Evolutionary conservation across 164 flowering plant species (phyloP).

Genomic region (Santalum album): DNA sequence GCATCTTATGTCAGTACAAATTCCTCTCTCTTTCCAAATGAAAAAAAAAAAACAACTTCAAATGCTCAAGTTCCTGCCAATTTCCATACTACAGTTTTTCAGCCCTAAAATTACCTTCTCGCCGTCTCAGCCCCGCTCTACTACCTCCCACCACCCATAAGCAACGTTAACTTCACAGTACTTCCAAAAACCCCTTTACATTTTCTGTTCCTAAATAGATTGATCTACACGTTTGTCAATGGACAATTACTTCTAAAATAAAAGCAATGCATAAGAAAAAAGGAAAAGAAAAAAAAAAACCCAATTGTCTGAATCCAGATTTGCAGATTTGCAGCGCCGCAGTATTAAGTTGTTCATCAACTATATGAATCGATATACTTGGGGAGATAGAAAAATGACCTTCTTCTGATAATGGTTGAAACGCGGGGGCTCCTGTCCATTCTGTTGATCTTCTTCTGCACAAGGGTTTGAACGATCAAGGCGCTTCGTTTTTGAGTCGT

Average conservation of each 20-base stretch:
- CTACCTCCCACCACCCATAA: too few species aligned
- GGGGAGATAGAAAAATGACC: constrained; percentile 23
- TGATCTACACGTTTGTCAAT: too few species aligned
- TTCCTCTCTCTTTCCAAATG: too few species aligned
- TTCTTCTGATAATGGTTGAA: constrained; percentile 66
- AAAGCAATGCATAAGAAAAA: not conserved
- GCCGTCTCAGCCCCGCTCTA: too few species aligned
- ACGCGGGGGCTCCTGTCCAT: constrained; percentile 19
- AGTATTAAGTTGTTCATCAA: not conserved
- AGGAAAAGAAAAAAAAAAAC: not conserved
- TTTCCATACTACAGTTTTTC: too few species aligned
- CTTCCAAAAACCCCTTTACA: too few species aligned
- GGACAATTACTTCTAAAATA: not conserved
- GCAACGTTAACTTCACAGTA: too few species aligned
- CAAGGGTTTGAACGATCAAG: constrained; percentile 5
- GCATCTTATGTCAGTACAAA: too few species aligned
- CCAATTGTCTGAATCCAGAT: not conserved
- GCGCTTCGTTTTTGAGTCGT: not conserved
- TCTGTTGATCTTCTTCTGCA: constrained; percentile 5
- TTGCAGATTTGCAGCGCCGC: not conserved
- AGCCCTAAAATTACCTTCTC: too few species aligned
- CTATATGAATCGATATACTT: not conserved
- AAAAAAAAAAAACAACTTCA: too few species aligned
- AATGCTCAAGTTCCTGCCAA: too few species aligned
- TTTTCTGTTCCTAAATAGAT: too few species aligned